Percentiles rank a stretch among this genome's conserved stretches.
Conservation (phyloP, 2,329 filamentous ascomycete species). For the Nigrospora osmanthi region DNA sequence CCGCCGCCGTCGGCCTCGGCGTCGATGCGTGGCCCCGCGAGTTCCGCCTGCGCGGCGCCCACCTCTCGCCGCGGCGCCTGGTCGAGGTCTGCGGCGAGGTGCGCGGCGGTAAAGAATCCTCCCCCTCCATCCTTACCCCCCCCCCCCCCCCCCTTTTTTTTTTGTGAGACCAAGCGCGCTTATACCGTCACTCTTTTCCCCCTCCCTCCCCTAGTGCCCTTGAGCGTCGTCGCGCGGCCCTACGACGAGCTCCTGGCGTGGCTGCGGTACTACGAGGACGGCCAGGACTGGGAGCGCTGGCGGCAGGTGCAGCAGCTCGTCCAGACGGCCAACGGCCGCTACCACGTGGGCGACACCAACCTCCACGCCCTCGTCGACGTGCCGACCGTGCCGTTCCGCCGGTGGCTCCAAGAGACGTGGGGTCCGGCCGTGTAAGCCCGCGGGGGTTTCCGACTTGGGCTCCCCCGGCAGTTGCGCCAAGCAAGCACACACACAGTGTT, state of each 20-base stretch:
- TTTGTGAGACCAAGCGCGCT: no score
- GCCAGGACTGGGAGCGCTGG: conserved; percentile 39
- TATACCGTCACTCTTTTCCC: no score
- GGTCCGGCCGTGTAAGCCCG: conserved; percentile 11
- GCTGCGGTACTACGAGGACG: conserved; percentile 33
- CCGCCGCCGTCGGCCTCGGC: conserved; percentile 58
- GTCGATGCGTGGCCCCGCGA: conserved; percentile 57
- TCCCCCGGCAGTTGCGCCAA: no score
- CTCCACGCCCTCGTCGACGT: conserved; percentile 45
- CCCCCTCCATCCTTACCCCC: no score
- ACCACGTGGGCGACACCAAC: conserved; percentile 53
- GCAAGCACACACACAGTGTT: no score
- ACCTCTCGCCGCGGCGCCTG: conserved; percentile 52
- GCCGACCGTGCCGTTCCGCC: conserved; percentile 40
- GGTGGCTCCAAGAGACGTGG: conserved; percentile 48
- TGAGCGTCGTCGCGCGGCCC: conserved; percentile 28
- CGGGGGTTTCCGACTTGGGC: conserved; percentile 1
- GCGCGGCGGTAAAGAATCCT: conserved; percentile 34
- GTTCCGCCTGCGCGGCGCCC: conserved; percentile 61
- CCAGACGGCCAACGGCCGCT: conserved; percentile 60
- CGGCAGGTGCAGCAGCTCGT: conserved; percentile 54
- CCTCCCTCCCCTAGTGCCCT: conserved; percentile 19
- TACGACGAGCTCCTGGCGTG: conserved; percentile 32
- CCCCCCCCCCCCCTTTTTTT: no score
- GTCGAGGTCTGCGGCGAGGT: conserved; percentile 39